Conservation (phyloP, 192 early-diverging fungal genomes). For the Coemansia sp. region DNA sequence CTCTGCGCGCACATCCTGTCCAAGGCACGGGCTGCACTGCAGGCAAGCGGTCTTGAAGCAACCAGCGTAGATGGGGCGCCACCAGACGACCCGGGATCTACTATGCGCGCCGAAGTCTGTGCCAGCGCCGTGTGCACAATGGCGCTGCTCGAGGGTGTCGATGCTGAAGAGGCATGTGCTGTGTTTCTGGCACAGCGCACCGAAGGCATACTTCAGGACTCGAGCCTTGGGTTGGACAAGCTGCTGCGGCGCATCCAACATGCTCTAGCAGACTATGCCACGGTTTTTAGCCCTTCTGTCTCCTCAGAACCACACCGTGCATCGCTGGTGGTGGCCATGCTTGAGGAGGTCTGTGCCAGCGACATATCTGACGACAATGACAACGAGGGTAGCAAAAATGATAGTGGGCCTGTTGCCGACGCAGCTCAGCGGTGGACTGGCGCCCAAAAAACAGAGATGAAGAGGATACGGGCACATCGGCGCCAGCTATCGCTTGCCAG, state of each 20-base stretch:
- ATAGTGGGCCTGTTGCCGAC: no score
- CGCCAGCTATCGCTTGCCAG: no score
- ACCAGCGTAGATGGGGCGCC: no score
- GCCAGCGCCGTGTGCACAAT: slow-evolving; percentile 32
- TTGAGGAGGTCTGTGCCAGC: slow-evolving; percentile 33
- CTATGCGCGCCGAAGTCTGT: slow-evolving; percentile 4
- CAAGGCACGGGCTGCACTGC: slow-evolving; percentile 14
- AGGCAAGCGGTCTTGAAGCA: no score
- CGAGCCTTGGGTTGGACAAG: slow-evolving; percentile 18
- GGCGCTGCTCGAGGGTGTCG: slow-evolving; percentile 33
- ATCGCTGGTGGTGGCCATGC: slow-evolving; percentile 32
- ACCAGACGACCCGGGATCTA: neutral
- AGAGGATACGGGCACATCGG: no score
- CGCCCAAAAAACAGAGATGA: no score
- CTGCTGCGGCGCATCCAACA: slow-evolving; percentile 20
- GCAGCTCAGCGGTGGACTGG: no score
- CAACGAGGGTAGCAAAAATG: no score
- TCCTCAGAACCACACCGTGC: slow-evolving; percentile 11
- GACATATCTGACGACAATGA: no score
- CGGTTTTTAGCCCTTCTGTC: slow-evolving; percentile 28
- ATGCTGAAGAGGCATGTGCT: slow-evolving; percentile 33
- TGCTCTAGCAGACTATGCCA: slow-evolving; percentile 26
- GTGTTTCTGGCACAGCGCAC: slow-evolving; percentile 33
- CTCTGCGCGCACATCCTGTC: slow-evolving; percentile 29
- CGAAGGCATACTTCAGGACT: no score